A percentile compares a stretch with the other conserved stretches of the same genome.
These are phyloP conservation scores for Trichophyton schoenleinii DNA, from an alignment of 2,329 filamentous ascomycete genomes.

Conservation along the genomic window DNA sequence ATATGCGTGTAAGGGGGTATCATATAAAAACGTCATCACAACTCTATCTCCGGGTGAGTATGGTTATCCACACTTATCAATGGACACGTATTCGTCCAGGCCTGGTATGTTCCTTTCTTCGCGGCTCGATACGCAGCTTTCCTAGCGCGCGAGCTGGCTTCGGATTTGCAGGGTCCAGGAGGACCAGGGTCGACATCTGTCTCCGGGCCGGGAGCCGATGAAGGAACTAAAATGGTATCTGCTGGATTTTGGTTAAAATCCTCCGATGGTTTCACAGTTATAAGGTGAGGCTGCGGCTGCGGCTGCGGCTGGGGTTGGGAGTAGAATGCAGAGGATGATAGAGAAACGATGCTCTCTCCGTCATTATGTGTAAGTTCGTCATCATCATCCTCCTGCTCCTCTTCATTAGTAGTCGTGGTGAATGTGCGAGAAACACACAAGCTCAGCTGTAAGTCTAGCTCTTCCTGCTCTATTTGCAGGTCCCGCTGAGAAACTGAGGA, in stretches of 20 bases:
- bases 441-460: background rate
- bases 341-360: conserved; percentile 14
- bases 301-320: conserved; percentile 9
- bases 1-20: background rate
- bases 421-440: background rate
- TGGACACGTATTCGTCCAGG: conserved; percentile 28
- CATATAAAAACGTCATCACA: conserved; percentile 16
- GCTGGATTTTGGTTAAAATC: background rate
- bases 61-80: conserved; percentile 36
- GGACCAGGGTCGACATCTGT: background rate
- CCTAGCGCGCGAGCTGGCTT: background rate
- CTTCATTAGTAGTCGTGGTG: background rate
- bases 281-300: too few relatives aligned
- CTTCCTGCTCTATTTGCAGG: background rate
- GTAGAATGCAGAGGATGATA: conserved; percentile 20
- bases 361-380: background rate
- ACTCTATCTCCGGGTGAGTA: conserved; percentile 30
- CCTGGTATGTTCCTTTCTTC: conserved; percentile 30
- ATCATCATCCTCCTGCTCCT: background rate
- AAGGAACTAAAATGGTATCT: background rate
- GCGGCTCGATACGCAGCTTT: conserved; percentile 30
- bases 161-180: background rate
- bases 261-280: background rate
- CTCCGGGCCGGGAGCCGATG: conserved; percentile 3
- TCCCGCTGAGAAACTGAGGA: background rate